Percentiles rank a stretch among this genome's conserved stretches.
Evolutionary conservation across 371 early-diverging fungal species (phyloP).

Genomic region (Mucor indicus): DNA sequence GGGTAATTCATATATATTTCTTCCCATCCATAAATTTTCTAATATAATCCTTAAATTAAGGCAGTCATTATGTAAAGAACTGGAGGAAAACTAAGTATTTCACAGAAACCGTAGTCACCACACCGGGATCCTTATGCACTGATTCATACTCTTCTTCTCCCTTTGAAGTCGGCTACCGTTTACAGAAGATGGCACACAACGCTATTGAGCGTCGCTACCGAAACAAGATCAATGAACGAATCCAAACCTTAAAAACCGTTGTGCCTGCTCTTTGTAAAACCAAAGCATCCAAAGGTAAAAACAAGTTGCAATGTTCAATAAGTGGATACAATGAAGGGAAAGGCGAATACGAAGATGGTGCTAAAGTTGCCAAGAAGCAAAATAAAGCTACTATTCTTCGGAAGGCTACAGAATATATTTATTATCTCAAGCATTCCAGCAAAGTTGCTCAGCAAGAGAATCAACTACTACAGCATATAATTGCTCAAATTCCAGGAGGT

Average conservation of each 20-base stretch:
- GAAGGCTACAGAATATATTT: constrained; percentile 81
- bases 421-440: constrained; percentile 56
- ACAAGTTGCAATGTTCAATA: too few species aligned
- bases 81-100: too few species aligned
- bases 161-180: background rate
- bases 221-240: constrained; percentile 89
- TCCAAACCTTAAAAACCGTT: constrained; percentile 70
- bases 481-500: constrained; percentile 48
- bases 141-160: background rate
- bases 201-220: constrained; percentile 87
- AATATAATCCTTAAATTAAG: too few species aligned
- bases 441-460: constrained; percentile 41
- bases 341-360: constrained; percentile 52
- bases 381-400: constrained; percentile 83
- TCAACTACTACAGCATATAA: constrained; percentile 32
- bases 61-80: too few species aligned
- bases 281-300: too few species aligned
- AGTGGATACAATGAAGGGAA: too few species aligned
- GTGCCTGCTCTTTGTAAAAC: constrained; percentile 74
- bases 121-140: too few species aligned
- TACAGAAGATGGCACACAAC: constrained; percentile 83
- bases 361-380: constrained; percentile 62
- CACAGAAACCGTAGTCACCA: too few species aligned
- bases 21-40: too few species aligned
- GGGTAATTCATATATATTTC: too few species aligned